phyloP scores from a whole-genome alignment of 306 rosid genomes.

The Pyrus pyrifolia region DNA sequence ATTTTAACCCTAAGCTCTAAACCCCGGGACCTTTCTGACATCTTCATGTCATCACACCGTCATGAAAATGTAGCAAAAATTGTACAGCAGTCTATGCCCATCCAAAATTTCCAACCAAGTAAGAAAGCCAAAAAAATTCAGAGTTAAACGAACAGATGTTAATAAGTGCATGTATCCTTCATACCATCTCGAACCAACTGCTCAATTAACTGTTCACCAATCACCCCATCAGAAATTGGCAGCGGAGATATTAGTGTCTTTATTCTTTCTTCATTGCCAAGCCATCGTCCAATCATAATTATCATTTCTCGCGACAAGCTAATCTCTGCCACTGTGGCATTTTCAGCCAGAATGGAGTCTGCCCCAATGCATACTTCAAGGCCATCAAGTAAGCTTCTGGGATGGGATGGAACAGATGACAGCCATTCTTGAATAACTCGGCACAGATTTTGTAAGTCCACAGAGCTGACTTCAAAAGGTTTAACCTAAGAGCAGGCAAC shows the following conservation, averaged over 20 bases:
- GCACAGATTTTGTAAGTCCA: slow-evolving; percentile 68
- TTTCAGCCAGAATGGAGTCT: slow-evolving; percentile 51
- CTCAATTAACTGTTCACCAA: slow-evolving; percentile 68
- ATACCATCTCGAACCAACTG: slow-evolving; percentile 85
- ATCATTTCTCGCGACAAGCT: slow-evolving; percentile 76
- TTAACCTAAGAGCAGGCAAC: slow-evolving; percentile 50
- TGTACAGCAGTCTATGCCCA: background rate
- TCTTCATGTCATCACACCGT: background rate
- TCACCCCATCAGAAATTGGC: slow-evolving; percentile 49
- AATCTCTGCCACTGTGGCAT: slow-evolving; percentile 61
- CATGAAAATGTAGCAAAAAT: background rate
- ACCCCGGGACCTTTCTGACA: background rate
- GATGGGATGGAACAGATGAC: slow-evolving; percentile 57
- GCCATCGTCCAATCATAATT: slow-evolving; percentile 65
- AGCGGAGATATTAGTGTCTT: slow-evolving; percentile 40
- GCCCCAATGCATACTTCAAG: slow-evolving; percentile 88
- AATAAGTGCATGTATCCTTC: slow-evolving; percentile 11
- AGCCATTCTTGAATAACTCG: slow-evolving; percentile 53
- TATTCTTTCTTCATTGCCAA: slow-evolving; percentile 82
- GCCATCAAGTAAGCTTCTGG: slow-evolving; percentile 74
- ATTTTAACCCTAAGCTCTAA: background rate
- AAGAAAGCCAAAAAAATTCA: background rate
- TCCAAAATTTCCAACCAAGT: background rate
- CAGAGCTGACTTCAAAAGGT: slow-evolving; percentile 72
- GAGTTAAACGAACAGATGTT: background rate